phyloP scores from a whole-genome alignment of 2,329 filamentous ascomycete species.

The Emericellopsis atlantica region DNA sequence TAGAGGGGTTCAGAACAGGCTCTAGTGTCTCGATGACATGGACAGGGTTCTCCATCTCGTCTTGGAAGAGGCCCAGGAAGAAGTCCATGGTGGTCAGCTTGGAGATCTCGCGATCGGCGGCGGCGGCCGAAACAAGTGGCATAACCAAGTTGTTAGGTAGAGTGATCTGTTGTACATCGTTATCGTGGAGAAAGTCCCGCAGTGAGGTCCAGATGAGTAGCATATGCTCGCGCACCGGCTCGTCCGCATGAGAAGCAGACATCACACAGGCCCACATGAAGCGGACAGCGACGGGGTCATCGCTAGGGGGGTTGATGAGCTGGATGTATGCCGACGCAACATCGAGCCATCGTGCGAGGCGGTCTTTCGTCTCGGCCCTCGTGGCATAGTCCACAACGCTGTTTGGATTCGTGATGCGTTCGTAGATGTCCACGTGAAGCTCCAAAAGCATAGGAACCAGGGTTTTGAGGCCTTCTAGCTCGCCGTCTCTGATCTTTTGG shows the following conservation, averaged over 20 bases:
- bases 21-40: slow-evolving; percentile 85
- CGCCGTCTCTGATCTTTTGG: slow-evolving; percentile 23
- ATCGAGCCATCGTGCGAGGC: slow-evolving; percentile 38
- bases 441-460: slow-evolving; percentile 49
- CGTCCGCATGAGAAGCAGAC: slow-evolving; percentile 36
- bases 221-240: slow-evolving; percentile 42
- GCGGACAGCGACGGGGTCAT: slow-evolving; percentile 31
- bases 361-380: slow-evolving; percentile 33
- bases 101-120: slow-evolving; percentile 81
- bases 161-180: slow-evolving; percentile 31
- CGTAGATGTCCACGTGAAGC: slow-evolving; percentile 48
- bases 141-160: slow-evolving; percentile 82
- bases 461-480: slow-evolving; percentile 21
- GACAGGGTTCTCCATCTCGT: slow-evolving; percentile 68
- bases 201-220: slow-evolving; percentile 46
- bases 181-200: slow-evolving; percentile 33
- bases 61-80: slow-evolving; percentile 79
- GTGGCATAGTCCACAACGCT: slow-evolving; percentile 37
- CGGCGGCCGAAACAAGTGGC: slow-evolving; percentile 71
- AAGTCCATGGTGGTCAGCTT: slow-evolving; percentile 94
- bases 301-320: slow-evolving; percentile 16
- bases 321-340: slow-evolving; percentile 33
- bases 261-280: slow-evolving; percentile 47
- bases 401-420: slow-evolving; percentile 43
- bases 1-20: slow-evolving; percentile 69